Evolutionary conservation across 176 grass and related monocot genomes (phyloP), one percentile per base, ranked within the genome.

Genomic region (Bromus sterilis): DNA sequence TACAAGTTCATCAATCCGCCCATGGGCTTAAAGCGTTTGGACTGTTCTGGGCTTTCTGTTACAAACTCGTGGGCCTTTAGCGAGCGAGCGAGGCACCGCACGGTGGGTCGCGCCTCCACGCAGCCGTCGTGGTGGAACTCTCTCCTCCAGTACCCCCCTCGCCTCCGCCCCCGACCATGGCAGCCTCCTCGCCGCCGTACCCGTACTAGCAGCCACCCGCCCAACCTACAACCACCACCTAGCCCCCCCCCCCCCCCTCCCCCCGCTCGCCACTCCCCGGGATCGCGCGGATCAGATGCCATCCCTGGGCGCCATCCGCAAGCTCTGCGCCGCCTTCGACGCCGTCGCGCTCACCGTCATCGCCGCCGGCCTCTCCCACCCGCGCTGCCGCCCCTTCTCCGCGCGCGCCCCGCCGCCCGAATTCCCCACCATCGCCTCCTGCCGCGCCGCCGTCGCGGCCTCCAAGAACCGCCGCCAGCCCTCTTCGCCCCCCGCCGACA

Each of bases 321-420:
- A 86, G 76, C 87, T 94, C 85, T 94, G 90, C 79, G 92, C 88
- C 28, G 90, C 90, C 16, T 66, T 94, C 75, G 92, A 94, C 88
- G 92, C 90, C n/a, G 78, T 93, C 43, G 90, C 88, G 42, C 87
- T 98, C 79, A 91, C 95, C 70, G 57, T 86, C 36, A 98, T 98
- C 76, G 95, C 84, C n/a, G 95, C 95, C 41, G 80, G 83, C 20
- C 85, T 98, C 49, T 87, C 73, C 33, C 91, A 86, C 80, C 31
- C 82, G 3, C 71, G 89, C 13, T 83, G 84, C 83, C 68, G 84
- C 58, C 80, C 91, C 56, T 65, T 93, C 67, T 83, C 84, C n/a
- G 55, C 68, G 23, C 83, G 71, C 20, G 80, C 71, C 26, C 57
- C 90, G 4, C 43, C 69, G 4, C 56, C 74, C 1, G 87, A 91